Base-by-base conservation (phyloP, 805 yeast species). In the Candida oleophila region DNA sequence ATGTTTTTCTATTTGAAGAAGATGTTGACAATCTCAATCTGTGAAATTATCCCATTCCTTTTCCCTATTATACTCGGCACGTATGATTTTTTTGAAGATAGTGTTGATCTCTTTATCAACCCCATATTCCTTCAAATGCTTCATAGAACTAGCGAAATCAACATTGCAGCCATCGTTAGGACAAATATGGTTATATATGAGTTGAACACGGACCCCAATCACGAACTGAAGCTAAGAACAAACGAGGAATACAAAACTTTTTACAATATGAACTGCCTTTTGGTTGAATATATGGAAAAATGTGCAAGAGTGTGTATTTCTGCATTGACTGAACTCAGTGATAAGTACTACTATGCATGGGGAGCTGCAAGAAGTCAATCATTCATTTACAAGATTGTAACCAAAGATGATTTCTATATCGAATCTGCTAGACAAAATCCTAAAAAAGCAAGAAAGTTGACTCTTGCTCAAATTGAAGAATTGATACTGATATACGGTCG, bases 321-420 rank as follows among this genome's bases (percentile, higher is more conserved):
- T 14, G 55, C 56, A 7, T 53, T 58, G 18, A 68, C 57, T 19
- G 65, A 66, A 22, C 59, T 82, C 21, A 76, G 85, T 8, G 68
- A 64, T 16, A 72, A 76, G 50, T 82, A 80, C 55, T 78, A 77
- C 44, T 80, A 80, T 53, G 82, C 86, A 2, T 79, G 80, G 78
- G 72, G 83, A 59, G 73, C 82, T 61, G 69, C 77, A 36, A 81
- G 80, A 52, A 81, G 83, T 1, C 75, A 73, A 38, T 58, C 56
- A 3, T 69, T 66, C 33, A 54, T 78, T 22, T 51, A 69, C 18
- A 64, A 61, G 22, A 43, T 73, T 4, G 49, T 78, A 15, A 65
- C 53, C 0, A 58, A 61, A 22, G 47, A 57, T 11, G 60, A 57
- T 8, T 61, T 61, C 40, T 62, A 58, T 42, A 50, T 52, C 3